Evolutionary conservation across 83 land plant species (phyloP).

Genomic region (Diphasiastrum complanatum): DNA sequence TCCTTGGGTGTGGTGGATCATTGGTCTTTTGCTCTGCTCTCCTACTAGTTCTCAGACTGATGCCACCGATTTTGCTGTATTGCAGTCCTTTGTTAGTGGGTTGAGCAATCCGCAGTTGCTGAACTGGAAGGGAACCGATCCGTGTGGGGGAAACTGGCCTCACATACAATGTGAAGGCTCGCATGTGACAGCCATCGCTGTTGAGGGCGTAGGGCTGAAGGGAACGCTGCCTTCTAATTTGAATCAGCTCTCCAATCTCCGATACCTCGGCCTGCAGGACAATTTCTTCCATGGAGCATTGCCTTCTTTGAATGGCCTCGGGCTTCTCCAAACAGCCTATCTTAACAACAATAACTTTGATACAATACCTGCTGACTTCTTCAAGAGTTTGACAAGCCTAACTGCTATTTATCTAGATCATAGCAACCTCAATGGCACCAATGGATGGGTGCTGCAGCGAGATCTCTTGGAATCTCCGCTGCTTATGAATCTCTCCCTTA

Average conservation of each 20-base stretch:
- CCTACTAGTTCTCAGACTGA: too few relatives aligned
- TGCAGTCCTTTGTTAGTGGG: too few relatives aligned
- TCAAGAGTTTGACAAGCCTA: neutral
- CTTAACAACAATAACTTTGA: neutral
- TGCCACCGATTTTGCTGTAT: too few relatives aligned
- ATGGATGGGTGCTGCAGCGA: conserved; percentile 17
- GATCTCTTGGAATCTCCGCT: conserved; percentile 1
- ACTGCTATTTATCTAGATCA: too few relatives aligned
- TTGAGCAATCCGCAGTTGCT: too few relatives aligned
- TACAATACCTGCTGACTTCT: neutral
- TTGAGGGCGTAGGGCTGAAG: neutral
- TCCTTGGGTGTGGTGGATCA: too few relatives aligned
- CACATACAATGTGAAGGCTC: neutral
- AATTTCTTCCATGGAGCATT: neutral
- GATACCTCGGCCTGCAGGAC: neutral
- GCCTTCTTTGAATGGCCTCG: neutral
- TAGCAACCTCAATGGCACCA: too few relatives aligned
- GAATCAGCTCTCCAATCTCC: neutral
- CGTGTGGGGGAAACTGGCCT: too few relatives aligned
- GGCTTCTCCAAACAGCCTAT: neutral
- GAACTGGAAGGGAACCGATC: too few relatives aligned
- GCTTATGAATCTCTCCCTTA: conserved; percentile 18
- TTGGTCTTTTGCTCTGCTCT: too few relatives aligned
- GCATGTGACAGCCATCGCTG: neutral
- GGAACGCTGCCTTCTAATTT: neutral